Base-by-base conservation (phyloP, 345 rosid species). In the Bruguiera sexangula region DNA sequence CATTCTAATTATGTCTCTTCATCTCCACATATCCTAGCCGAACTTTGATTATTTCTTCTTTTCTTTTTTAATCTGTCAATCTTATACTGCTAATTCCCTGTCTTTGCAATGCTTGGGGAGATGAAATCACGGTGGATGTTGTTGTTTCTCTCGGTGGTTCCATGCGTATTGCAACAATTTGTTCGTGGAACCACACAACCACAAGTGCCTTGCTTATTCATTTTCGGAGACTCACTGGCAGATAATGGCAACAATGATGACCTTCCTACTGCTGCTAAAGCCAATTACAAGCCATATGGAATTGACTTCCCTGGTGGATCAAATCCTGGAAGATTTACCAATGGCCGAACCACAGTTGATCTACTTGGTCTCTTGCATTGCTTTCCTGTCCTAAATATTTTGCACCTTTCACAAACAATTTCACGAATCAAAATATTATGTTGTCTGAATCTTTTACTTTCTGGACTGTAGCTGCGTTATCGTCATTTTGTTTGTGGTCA, bases 281-380 rank as follows among this genome's bases (percentile, higher is more conserved):
- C 52, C 21, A 58, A 68, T 27, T 68, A 55, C 63, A 34, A 37
- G 13, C 71, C 71, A 6, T 56, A 56, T 15, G 60, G 60, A 27
- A 56, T 56, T 56, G 60, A 56, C 18, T 56, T 56, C 7, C 60
- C 62, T 16, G 51, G 22, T 34, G 71, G 63, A 2, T 27, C 63
- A 51, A 68, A 43, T 1, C 50, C 71, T 11, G 71, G 71, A 27
- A 58, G 71, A 53, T 68, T 68, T 62, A n/a, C 34, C 63, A 68
- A 68, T 57, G 71, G 71, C 8, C 62, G 53, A n/a, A 68, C 71
- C 54, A 27, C 13, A 4, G 6, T 27, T 20, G 71, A 68, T 39
- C 5, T 56, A 9, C 26, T 56, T 56, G 60, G 60, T 56, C 22
- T 43, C 50, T 8, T 56, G 60, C 31, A 1, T 27, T 24, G 60